Evolutionary conservation across 345 rosid species (phyloP).

Genomic region (Populus davidiana): DNA sequence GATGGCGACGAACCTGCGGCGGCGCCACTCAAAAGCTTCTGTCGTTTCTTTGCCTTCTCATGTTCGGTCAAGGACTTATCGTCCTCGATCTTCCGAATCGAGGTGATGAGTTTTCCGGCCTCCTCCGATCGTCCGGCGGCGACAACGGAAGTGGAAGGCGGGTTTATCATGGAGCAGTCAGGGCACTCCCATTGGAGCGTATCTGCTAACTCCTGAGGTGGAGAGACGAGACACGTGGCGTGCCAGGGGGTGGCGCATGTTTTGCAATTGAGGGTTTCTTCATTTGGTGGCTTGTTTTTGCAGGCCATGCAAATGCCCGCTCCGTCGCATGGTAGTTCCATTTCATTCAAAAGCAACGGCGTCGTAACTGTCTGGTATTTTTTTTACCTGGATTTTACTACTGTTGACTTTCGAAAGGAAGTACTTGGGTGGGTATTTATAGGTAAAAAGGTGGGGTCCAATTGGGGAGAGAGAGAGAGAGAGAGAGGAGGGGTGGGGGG

Average conservation of each 20-base stretch:
- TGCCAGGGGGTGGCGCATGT: constrained; percentile 77
- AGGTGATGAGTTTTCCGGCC: constrained; percentile 27
- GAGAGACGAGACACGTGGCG: constrained; percentile 46
- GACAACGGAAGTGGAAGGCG: background rate
- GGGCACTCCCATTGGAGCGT: constrained; percentile 66
- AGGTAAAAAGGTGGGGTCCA: background rate
- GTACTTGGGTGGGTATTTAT: background rate
- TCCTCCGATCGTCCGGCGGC: background rate
- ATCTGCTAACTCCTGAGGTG: constrained; percentile 40
- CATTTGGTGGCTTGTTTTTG: constrained; percentile 35
- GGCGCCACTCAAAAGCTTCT: constrained; percentile 48
- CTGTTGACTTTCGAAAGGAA: background rate
- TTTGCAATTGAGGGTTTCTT: constrained; percentile 50
- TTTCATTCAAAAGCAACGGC: constrained; percentile 24
- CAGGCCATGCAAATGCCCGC: constrained; percentile 73
- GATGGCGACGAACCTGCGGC: background rate
- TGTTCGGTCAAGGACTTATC: constrained; percentile 41
- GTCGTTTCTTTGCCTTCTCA: constrained; percentile 60
- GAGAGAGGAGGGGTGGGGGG: background rate
- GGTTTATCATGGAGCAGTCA: constrained; percentile 42
- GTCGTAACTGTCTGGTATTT: constrained; percentile 3
- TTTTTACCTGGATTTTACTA: background rate
- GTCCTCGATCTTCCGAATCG: constrained; percentile 46
- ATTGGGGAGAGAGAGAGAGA: background rate
- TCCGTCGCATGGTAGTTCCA: constrained; percentile 64